These are phyloP conservation scores for Vigna hirtella DNA, from an alignment of 306 rosid species.

Conservation along the genomic window DNA sequence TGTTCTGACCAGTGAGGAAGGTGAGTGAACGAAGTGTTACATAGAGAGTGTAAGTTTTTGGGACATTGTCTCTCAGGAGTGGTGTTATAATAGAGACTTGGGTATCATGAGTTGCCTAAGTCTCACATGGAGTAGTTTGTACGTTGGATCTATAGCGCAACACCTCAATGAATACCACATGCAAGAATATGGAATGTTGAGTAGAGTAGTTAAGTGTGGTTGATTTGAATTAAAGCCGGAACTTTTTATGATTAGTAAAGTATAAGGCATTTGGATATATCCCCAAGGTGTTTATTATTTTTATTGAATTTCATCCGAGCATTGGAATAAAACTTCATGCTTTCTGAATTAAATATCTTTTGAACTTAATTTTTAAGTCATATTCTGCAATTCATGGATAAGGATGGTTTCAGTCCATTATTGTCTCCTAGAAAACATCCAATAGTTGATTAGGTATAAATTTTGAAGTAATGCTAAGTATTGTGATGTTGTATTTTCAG, in stretches of 20 bases:
- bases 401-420: neutral
- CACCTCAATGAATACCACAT: too few relatives aligned
- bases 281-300: neutral
- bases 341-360: neutral
- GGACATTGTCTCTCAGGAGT: too few relatives aligned
- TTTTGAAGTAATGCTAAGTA: slow-evolving; percentile 22
- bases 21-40: too few relatives aligned
- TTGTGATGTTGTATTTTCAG: slow-evolving; percentile 51
- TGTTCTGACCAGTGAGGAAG: too few relatives aligned
- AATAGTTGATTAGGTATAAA: neutral
- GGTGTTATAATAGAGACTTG: neutral
- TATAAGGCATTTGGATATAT: too few relatives aligned
- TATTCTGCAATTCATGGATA: slow-evolving; percentile 10
- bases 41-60: too few relatives aligned
- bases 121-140: neutral
- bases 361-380: neutral
- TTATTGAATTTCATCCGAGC: neutral
- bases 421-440: neutral
- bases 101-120: neutral
- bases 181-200: too few relatives aligned
- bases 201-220: too few relatives aligned
- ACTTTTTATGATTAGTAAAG: too few relatives aligned
- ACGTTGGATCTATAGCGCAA: too few relatives aligned
- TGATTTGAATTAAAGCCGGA: too few relatives aligned
- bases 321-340: neutral